Evolutionary conservation across 169 alveolate species (phyloP).

Genomic region (Eimeria maxima): DNA sequence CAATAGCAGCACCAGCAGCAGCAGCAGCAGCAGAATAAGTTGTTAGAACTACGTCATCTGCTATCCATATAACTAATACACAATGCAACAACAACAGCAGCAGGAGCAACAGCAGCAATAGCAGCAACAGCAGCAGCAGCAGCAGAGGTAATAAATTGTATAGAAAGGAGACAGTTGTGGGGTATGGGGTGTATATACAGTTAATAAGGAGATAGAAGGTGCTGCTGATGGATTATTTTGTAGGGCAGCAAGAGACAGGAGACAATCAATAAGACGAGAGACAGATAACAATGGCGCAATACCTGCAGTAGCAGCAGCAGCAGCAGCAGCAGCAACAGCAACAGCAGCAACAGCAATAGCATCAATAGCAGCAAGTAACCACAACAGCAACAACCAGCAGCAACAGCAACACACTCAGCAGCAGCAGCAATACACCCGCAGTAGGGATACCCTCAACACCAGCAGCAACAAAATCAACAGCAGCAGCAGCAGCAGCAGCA

Average conservation of each 20-base stretch:
- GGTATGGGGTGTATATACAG: background rate
- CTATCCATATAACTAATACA: no score
- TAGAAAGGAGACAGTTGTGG: no score
- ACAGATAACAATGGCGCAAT: background rate
- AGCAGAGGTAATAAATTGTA: background rate
- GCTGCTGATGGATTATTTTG: background rate
- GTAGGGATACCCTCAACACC: no score
- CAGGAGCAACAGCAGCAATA: background rate
- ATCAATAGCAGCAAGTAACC: background rate
- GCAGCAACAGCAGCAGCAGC: slow-evolving; percentile 17
- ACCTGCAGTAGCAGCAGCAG: slow-evolving; percentile 16
- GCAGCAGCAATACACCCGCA: background rate
- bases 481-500: background rate
- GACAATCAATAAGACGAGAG: background rate
- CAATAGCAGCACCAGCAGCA: background rate
- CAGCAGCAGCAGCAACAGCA: slow-evolving; percentile 52
- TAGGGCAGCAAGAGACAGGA: background rate
- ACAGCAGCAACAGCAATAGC: slow-evolving; percentile 14
- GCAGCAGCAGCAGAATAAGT: no score
- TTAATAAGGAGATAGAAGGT: background rate
- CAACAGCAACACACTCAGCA: background rate
- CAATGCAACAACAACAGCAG: no score
- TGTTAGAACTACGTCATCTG: no score
- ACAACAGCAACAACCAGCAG: background rate
- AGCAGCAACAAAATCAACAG: background rate